These are phyloP conservation scores for Nakazawaea ambrosiae DNA, from an alignment of 805 yeast species.

Conservation along the genomic window DNA sequence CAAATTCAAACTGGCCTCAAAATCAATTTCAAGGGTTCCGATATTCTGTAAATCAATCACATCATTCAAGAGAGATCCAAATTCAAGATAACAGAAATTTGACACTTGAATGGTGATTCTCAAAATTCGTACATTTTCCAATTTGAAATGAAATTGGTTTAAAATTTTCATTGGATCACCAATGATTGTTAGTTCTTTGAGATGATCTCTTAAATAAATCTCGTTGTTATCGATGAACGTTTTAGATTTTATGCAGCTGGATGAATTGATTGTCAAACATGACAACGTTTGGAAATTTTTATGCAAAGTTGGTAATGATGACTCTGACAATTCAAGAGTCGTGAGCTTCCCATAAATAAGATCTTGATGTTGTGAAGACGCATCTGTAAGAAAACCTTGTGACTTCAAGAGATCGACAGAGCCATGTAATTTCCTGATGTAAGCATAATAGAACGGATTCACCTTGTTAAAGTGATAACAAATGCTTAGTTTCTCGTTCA, in stretches of 20 bases:
- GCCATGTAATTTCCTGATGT: not conserved
- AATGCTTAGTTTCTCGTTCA: not conserved
- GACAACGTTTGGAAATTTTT: not conserved
- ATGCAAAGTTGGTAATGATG: not conserved
- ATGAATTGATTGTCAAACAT: not conserved
- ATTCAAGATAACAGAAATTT: not conserved
- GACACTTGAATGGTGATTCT: not conserved
- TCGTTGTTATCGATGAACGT: not conserved
- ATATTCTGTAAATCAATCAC: not conserved
- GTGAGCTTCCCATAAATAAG: not conserved
- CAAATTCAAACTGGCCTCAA: constrained; percentile 2
- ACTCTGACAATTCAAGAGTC: not conserved
- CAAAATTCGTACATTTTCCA: not conserved
- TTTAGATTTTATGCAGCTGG: too few relatives aligned
- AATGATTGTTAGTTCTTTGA: not conserved
- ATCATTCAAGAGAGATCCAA: not conserved
- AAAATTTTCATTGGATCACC: not conserved
- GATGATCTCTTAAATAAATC: not conserved
- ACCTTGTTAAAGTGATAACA: constrained; percentile 2
- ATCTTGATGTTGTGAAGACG: not conserved
- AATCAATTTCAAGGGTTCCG: not conserved
- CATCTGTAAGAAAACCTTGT: not conserved
- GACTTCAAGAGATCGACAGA: not conserved
- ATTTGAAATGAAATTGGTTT: not conserved
- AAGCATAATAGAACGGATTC: not conserved